phyloP scores from a whole-genome alignment of 2,329 filamentous ascomycete species.

The Fusarium algeriense region DNA sequence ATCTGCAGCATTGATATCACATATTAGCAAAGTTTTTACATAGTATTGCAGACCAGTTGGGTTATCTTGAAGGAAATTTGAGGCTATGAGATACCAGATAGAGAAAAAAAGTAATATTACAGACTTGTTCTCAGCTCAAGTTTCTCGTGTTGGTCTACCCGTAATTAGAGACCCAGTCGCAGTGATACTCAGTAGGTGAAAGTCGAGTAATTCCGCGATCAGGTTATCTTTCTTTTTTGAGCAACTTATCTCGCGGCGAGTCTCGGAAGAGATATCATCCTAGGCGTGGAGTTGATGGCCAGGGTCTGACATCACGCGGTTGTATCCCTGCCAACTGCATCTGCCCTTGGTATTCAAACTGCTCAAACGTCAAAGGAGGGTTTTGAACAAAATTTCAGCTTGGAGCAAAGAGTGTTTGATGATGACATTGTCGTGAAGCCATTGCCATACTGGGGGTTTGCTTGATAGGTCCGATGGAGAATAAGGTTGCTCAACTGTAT shows the following conservation, averaged over 20 bases:
- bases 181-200: constrained; percentile 23
- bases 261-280: constrained; percentile 10
- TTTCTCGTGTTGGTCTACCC: not conserved
- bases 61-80: constrained; percentile 1
- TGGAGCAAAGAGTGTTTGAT: not conserved
- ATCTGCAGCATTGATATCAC: constrained; percentile 24
- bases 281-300: constrained; percentile 7
- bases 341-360: not conserved
- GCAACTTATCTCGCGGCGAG: constrained; percentile 16
- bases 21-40: constrained; percentile 25
- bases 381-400: no score
- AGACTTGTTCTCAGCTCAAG: not conserved
- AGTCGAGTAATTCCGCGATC: not conserved
- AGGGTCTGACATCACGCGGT: constrained; percentile 20
- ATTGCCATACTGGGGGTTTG: not conserved
- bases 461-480: not conserved
- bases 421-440: not conserved
- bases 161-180: constrained; percentile 17
- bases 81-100: constrained; percentile 21
- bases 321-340: constrained; percentile 6
- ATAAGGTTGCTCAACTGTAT: constrained; percentile 3
- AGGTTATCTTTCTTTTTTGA: constrained; percentile 9
- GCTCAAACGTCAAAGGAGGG: not conserved
- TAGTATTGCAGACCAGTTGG: not conserved
- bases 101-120: constrained; percentile 21